Percentiles rank a stretch among this genome's conserved stretches.
These are phyloP conservation scores for Thalassiosira mediterranea DNA, from an alignment of 352 stramenopile species.

Conservation along the genomic window DNA sequence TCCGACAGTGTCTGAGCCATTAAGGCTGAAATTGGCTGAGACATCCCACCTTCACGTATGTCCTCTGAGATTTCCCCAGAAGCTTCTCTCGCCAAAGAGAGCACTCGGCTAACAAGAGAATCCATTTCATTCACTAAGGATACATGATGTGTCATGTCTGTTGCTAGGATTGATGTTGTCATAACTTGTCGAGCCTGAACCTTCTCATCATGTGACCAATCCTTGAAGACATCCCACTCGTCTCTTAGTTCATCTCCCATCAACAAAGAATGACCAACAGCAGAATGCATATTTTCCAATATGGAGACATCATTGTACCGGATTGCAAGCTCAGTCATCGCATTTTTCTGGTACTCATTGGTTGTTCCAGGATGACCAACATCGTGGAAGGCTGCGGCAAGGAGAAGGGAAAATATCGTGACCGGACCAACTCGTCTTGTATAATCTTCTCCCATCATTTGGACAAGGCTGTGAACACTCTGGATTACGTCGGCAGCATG, in stretches of 20 bases:
- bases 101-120: constrained; percentile 44
- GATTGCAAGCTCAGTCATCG: constrained; percentile 87
- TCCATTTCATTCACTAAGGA: constrained; percentile 68
- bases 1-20: constrained; percentile 8
- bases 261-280: constrained; percentile 41
- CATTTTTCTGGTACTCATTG: constrained; percentile 90
- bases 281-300: constrained; percentile 85
- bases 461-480: constrained; percentile 52
- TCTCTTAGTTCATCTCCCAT: constrained; percentile 27
- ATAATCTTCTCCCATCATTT: constrained; percentile 18
- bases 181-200: too few relatives aligned
- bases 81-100: too few relatives aligned
- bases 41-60: too few relatives aligned
- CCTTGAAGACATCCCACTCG: constrained; percentile 64
- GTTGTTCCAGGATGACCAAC: constrained; percentile 91
- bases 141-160: too few relatives aligned
- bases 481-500: constrained; percentile 71
- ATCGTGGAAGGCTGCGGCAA: constrained; percentile 90
- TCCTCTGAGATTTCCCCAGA: too few relatives aligned
- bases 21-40: too few relatives aligned
- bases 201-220: too few relatives aligned
- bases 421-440: not conserved
- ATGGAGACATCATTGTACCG: constrained; percentile 92
- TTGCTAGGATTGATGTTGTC: too few relatives aligned
- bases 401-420: constrained; percentile 84